A percentile compares a stretch with the other conserved stretches of the same genome.
Evolutionary conservation across 1,139 yeast species (phyloP).

Genomic region (Pichia sp.): DNA sequence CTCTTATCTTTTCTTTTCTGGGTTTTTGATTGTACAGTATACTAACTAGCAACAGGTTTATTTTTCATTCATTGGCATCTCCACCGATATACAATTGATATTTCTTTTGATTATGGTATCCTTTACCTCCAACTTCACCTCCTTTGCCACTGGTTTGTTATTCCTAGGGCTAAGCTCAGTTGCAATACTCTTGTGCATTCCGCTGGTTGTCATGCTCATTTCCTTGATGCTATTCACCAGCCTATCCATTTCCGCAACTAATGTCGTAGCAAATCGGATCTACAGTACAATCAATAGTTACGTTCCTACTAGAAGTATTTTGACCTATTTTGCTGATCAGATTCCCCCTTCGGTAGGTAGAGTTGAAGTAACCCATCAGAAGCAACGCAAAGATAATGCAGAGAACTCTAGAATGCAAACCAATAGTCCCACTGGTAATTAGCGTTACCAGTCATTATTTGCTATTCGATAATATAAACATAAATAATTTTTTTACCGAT

Average conservation of each 20-base stretch:
- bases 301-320: conserved; percentile 19
- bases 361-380: conserved; percentile 19
- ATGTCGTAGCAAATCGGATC: neutral
- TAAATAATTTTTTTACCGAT: neutral
- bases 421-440: neutral
- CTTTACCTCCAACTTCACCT: neutral
- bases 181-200: conserved; percentile 6
- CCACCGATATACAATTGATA: neutral
- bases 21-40: neutral
- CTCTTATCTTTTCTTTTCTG: neutral
- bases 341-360: conserved; percentile 33
- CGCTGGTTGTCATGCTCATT: conserved; percentile 8
- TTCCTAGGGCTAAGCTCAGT: neutral
- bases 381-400: conserved; percentile 7
- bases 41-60: conserved; percentile 6
- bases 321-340: conserved; percentile 27
- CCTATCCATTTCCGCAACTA: conserved; percentile 3
- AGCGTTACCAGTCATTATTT: neutral
- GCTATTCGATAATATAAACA: neutral
- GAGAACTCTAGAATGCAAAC: neutral
- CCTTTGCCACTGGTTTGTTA: conserved; percentile 4
- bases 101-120: conserved; percentile 8
- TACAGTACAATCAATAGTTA: neutral
- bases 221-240: conserved; percentile 4
- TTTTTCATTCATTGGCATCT: conserved; percentile 5